A percentile compares a stretch with the other conserved stretches of the same genome.
Conservation (phyloP, 1,284 basidiomycete species). For the Apiotrichum brassicae region DNA sequence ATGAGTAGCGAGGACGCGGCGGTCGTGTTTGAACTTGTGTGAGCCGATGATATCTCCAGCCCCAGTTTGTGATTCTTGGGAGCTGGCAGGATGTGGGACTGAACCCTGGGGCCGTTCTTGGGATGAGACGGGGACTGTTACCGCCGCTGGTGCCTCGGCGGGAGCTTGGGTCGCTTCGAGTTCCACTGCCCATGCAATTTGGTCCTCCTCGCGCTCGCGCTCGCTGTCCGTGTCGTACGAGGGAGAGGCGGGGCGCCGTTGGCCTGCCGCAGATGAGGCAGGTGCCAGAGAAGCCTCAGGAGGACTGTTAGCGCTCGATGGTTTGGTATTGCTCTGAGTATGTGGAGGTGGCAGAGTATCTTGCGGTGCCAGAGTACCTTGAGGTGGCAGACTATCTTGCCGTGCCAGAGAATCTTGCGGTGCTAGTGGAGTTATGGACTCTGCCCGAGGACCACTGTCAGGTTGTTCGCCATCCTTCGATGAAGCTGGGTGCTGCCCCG, state of each 20-base stretch:
- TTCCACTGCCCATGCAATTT: conserved; percentile 48
- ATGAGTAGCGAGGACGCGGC: conserved; percentile 55
- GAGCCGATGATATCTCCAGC: conserved; percentile 59
- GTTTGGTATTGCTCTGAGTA: no score
- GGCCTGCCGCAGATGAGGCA: neutral
- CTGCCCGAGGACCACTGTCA: no score
- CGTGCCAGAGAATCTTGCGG: no score
- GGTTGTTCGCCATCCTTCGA: no score
- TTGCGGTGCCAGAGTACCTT: no score
- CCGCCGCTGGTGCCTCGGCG: neutral
- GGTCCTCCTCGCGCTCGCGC: conserved; percentile 36
- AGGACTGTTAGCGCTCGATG: no score
- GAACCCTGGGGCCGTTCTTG: neutral
- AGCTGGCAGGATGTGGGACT: no score
- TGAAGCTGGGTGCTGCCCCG: no score
- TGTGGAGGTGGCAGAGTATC: no score
- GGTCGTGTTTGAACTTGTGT: conserved; percentile 58
- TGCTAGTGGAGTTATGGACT: no score
- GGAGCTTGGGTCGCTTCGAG: conserved; percentile 16
- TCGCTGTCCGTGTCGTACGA: conserved; percentile 13
- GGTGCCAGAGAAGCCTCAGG: no score
- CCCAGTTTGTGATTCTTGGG: neutral
- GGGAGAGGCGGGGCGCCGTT: neutral
- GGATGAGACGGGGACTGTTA: neutral
- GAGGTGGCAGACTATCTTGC: no score